Evolutionary conservation across 805 yeast species (phyloP), one percentile per base, ranked within the genome.

Genomic region (Priceomyces castillae): DNA sequence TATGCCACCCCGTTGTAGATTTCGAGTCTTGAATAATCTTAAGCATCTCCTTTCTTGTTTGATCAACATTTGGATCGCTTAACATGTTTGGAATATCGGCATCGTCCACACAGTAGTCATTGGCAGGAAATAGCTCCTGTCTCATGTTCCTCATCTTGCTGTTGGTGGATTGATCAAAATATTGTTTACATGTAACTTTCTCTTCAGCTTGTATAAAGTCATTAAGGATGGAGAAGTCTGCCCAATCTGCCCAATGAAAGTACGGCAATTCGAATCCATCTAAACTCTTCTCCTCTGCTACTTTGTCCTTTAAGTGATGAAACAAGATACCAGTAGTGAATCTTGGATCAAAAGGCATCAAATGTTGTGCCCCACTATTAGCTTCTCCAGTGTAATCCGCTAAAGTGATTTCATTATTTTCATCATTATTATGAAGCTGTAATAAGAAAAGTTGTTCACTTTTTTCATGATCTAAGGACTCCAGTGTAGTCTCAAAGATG

Each of bases 1-100:
- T 58, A 48, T 73, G 77, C 47, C 70, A 71, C 0, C 76, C 74
- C 1, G 72, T 43, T 23, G 58, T 47, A n/a, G 36, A 34, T 14
- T 40, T 41, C 2, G 25, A n/a, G n/a, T 31, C 17, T 34, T 48
- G 46, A 4, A 52, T 28, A 2, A 37, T 12, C 15, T 45, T 18
- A 16, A 51, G 40, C 10, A 34, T 25, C 2, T 34, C 26, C 33
- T 38, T 44, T n/a, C 41, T 26, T 3, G 25, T 23, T n/a, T 26
- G 37, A 30, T 39, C 45, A 12, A 42, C 16, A 7, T 38, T 39
- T 7, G 33, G 38, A 25, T 42, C 19, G 4, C 40, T 36, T 4
- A 54, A 14, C 2, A 45, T 23, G 2, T 36, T 38, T 7, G 52
- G 54, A 5, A 64, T 44, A 3, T 56, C 50, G 6, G 42, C 48